Evolutionary conservation across 441 rosid genomes (phyloP).

Genomic region (Syzygium malaccense): DNA sequence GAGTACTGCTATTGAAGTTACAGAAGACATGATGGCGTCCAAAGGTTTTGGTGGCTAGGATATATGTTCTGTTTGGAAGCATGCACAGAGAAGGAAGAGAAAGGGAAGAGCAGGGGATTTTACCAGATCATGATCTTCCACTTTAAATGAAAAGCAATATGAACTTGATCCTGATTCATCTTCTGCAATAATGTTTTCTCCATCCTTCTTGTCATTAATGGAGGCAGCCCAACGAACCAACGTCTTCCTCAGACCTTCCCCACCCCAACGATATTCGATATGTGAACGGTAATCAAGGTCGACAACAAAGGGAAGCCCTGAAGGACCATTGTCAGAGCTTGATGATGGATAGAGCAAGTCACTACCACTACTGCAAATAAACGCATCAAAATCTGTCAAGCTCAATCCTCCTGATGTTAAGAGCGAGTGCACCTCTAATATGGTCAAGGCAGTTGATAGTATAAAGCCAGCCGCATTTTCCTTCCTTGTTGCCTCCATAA

Average conservation of each 20-base stretch:
- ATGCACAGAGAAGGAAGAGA: not conserved
- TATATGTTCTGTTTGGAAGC: not conserved
- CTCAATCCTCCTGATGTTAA: conserved; percentile 1
- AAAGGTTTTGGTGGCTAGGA: not conserved
- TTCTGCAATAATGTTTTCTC: conserved; percentile 27
- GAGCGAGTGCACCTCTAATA: not conserved
- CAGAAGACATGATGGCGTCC: not conserved
- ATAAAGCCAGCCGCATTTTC: not conserved
- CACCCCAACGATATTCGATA: conserved; percentile 80
- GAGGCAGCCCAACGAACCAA: conserved; percentile 71
- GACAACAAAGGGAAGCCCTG: conserved; percentile 11
- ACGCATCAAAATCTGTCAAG: conserved; percentile 5
- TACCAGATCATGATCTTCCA: conserved; percentile 1
- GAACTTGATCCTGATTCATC: conserved; percentile 36
- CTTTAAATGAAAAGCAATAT: conserved; percentile 3
- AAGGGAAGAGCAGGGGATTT: not conserved
- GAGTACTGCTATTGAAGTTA: not conserved
- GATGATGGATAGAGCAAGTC: conserved; percentile 7
- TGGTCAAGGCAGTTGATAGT: not conserved
- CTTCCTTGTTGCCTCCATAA: not conserved
- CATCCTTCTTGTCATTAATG: conserved; percentile 34
- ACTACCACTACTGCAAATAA: conserved; percentile 7
- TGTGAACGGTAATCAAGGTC: conserved; percentile 4
- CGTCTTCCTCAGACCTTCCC: conserved; percentile 69
- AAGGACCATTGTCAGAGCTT: not conserved